These are phyloP conservation scores for Terfezia claveryi DNA, from an alignment of 495 filamentous ascomycete genomes.

Conservation along the genomic window DNA sequence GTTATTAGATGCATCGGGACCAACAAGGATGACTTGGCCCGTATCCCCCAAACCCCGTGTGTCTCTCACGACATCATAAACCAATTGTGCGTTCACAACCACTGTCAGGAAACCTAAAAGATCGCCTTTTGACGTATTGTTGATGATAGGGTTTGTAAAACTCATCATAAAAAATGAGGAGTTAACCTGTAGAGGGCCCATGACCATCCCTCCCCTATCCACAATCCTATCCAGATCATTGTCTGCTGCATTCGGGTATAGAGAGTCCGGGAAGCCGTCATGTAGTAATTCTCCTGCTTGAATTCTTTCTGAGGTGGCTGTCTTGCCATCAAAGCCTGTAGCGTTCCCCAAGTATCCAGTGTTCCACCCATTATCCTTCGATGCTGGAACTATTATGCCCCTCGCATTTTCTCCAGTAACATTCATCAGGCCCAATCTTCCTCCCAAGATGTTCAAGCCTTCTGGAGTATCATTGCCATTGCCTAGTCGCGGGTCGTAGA, in stretches of 20 bases:
- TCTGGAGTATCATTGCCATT: slow-evolving; percentile 20
- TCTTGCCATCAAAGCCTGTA: slow-evolving; percentile 17
- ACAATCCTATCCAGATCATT: slow-evolving; percentile 23
- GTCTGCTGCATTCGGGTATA: slow-evolving; percentile 38
- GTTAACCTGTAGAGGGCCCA: slow-evolving; percentile 36
- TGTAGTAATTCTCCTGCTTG: slow-evolving; percentile 2
- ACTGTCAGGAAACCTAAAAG: slow-evolving; percentile 36
- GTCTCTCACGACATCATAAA: slow-evolving; percentile 35
- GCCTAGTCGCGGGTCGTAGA: slow-evolving; percentile 26
- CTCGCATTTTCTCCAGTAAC: slow-evolving; percentile 25
- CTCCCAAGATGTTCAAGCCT: slow-evolving; percentile 1
- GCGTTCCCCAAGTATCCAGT: slow-evolving; percentile 26
- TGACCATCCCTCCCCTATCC: slow-evolving; percentile 25
- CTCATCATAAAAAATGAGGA: slow-evolving; percentile 35
- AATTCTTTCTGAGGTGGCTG: slow-evolving; percentile 22
- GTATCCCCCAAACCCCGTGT: slow-evolving; percentile 33
- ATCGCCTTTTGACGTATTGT: slow-evolving; percentile 36
- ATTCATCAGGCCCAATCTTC: slow-evolving; percentile 28
- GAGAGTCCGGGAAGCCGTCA: slow-evolving; percentile 15
- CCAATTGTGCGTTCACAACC: slow-evolving; percentile 29
- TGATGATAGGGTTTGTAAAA: slow-evolving; percentile 40
- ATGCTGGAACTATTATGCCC: slow-evolving; percentile 28
- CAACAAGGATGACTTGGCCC: slow-evolving; percentile 35
- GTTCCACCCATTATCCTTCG: slow-evolving; percentile 23
- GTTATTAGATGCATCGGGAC: slow-evolving; percentile 30